These are phyloP conservation scores for Tulasnella sp. DNA, from an alignment of 768 basidiomycete species.

Conservation along the genomic window DNA sequence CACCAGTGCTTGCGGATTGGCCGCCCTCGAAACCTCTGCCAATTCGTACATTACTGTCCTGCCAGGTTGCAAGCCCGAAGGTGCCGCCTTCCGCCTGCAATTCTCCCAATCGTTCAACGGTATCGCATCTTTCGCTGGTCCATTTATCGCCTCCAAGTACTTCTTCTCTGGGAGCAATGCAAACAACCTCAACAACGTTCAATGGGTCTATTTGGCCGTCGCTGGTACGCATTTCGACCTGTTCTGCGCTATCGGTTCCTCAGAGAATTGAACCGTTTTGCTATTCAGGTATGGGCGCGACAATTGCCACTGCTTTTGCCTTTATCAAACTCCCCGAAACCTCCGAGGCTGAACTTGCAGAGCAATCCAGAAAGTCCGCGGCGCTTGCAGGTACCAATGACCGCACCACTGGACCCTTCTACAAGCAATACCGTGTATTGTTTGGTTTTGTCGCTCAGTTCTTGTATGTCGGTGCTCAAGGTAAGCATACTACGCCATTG, in stretches of 20 bases:
- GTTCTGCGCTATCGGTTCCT: background rate
- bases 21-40: conserved; percentile 65
- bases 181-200: conserved; percentile 36
- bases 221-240: conserved; percentile 30
- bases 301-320: conserved; percentile 37
- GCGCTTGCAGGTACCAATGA: conserved; percentile 37
- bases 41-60: conserved; percentile 76
- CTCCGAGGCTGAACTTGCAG: conserved; percentile 57
- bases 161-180: conserved; percentile 38
- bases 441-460: conserved; percentile 74
- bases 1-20: conserved; percentile 48
- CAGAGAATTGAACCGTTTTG: background rate
- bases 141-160: conserved; percentile 50
- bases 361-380: background rate
- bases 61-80: conserved; percentile 57
- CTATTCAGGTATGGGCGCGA: conserved; percentile 29
- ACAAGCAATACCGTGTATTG: conserved; percentile 64
- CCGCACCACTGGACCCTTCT: conserved; percentile 51
- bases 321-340: conserved; percentile 68
- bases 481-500: background rate
- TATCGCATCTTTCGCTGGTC: conserved; percentile 62
- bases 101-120: conserved; percentile 80
- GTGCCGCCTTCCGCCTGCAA: conserved; percentile 57
- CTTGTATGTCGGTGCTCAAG: conserved; percentile 42
- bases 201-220: conserved; percentile 39